Conservation (phyloP, 139 green algal genomes). For the Pleodorina starrii region DNA sequence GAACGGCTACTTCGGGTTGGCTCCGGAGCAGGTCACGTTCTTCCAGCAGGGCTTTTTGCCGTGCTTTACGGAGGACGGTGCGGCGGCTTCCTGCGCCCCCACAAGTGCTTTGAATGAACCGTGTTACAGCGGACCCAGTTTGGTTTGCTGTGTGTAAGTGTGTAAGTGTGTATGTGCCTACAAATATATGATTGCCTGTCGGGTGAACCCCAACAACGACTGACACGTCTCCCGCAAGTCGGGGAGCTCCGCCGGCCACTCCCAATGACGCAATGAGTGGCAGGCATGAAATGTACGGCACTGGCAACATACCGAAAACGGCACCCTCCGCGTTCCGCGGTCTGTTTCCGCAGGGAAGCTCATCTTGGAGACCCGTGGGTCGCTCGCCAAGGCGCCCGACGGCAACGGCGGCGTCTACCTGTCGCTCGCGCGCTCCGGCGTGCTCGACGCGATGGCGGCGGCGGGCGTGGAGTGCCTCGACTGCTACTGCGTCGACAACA, state of each 20-base stretch:
- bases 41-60: constrained; percentile 95
- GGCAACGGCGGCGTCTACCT: constrained; percentile 97
- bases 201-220: too few relatives aligned
- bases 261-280: too few relatives aligned
- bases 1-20: constrained; percentile 86
- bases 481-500: constrained; percentile 93
- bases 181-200: too few relatives aligned
- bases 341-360: constrained; percentile 66
- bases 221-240: too few relatives aligned
- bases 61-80: constrained; percentile 83
- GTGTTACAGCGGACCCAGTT: too few relatives aligned
- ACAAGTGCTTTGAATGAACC: too few relatives aligned
- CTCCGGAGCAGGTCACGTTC: constrained; percentile 81
- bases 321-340: background rate
- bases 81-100: too few relatives aligned
- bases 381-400: constrained; percentile 89
- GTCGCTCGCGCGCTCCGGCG: constrained; percentile 74
- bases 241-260: too few relatives aligned
- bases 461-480: constrained; percentile 89
- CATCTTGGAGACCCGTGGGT: constrained; percentile 78
- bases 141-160: too few relatives aligned
- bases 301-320: too few relatives aligned
- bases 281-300: too few relatives aligned
- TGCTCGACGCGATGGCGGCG: constrained; percentile 69
- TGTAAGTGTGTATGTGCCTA: too few relatives aligned